These are phyloP conservation scores for Oryza brachyantha DNA, from an alignment of 176 grass and related monocot genomes.

Conservation along the genomic window DNA sequence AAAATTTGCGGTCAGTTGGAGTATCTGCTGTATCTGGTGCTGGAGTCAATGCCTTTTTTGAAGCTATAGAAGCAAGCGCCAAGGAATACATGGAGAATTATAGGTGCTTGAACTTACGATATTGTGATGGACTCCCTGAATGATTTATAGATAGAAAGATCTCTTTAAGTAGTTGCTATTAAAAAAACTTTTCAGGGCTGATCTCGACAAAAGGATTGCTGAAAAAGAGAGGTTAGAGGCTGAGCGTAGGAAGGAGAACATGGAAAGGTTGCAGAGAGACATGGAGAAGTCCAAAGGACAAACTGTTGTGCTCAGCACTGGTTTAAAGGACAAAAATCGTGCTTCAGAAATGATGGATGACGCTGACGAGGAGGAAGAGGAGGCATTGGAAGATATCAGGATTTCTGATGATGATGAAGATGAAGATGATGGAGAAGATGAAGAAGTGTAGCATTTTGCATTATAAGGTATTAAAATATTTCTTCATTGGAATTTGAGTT, in stretches of 20 bases:
- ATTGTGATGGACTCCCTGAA: neutral
- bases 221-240: constrained; percentile 74
- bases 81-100: constrained; percentile 92
- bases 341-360: constrained; percentile 54
- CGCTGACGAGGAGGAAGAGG: constrained; percentile 64
- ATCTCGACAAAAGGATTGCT: constrained; percentile 88
- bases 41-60: constrained; percentile 74
- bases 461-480: constrained; percentile 45
- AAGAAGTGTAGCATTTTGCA: constrained; percentile 67
- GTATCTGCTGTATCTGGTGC: constrained; percentile 80
- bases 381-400: constrained; percentile 45
- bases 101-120: constrained; percentile 44
- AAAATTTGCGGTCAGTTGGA: constrained; percentile 78
- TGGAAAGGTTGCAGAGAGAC: constrained; percentile 79
- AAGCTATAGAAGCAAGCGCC: constrained; percentile 72
- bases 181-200: constrained; percentile 55
- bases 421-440: constrained; percentile 74
- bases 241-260: constrained; percentile 67
- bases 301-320: constrained; percentile 83
- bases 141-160: neutral
- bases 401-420: constrained; percentile 73
- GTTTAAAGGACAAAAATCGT: constrained; percentile 63
- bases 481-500: neutral
- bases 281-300: constrained; percentile 90
- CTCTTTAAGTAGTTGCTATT: constrained; percentile 8